Evolutionary conservation across 768 basidiomycete species (phyloP).

Genomic region (Hemileccinum rubropunctum): DNA sequence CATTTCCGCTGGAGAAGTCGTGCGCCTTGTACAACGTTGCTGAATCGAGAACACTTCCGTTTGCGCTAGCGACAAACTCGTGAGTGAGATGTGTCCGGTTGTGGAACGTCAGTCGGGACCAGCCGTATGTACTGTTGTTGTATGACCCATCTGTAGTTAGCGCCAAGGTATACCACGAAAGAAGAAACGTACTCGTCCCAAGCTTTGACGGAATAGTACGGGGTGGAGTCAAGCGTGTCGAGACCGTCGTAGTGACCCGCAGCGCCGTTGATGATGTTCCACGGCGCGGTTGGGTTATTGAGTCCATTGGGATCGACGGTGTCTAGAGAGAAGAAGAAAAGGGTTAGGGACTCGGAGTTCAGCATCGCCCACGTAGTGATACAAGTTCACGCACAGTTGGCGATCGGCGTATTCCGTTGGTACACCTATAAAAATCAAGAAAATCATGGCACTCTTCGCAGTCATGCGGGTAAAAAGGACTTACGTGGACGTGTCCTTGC

Average conservation of each 20-base stretch:
- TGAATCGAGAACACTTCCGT: conserved; percentile 23
- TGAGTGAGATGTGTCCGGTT: conserved; percentile 30
- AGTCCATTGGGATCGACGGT: conserved; percentile 21
- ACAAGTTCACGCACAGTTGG: conserved; percentile 21
- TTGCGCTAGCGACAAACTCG: conserved; percentile 29
- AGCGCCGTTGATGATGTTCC: conserved; percentile 29
- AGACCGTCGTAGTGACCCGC: conserved; percentile 30
- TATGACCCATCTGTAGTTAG: background rate
- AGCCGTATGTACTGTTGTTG: conserved; percentile 19
- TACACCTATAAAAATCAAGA: conserved; percentile 12
- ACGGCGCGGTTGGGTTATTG: conserved; percentile 23
- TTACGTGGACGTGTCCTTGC: conserved; percentile 28
- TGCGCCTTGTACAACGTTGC: conserved; percentile 27
- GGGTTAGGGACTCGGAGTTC: background rate
- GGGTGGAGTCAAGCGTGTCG: conserved; percentile 1
- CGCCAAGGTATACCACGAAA: background rate
- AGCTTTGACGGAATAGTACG: conserved; percentile 9
- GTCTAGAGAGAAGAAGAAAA: conserved; percentile 1
- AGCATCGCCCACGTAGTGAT: too few relatives aligned
- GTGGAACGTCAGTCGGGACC: conserved; percentile 30
- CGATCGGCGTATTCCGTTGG: conserved; percentile 27
- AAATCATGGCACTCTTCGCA: too few relatives aligned
- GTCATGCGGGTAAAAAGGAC: background rate
- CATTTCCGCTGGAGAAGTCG: background rate
- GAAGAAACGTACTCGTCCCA: conserved; percentile 12